Percentiles rank a stretch among this genome's conserved stretches.
These are phyloP conservation scores for Atalantia buxifolia DNA, from an alignment of 345 rosid species.

Conservation along the genomic window DNA sequence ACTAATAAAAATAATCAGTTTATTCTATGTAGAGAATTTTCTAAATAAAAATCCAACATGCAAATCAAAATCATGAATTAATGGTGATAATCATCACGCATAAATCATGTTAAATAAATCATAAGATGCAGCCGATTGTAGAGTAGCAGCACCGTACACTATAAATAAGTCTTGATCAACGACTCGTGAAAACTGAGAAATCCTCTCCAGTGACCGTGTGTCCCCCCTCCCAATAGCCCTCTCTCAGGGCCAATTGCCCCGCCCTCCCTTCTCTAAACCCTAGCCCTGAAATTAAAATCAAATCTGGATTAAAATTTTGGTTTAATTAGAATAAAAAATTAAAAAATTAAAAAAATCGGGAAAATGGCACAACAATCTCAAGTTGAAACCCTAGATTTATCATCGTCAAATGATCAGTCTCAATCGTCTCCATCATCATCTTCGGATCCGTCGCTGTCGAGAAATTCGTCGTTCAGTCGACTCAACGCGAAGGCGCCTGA, in stretches of 20 bases:
- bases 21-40: too few relatives aligned
- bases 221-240: neutral
- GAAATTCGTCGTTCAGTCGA: constrained; percentile 47
- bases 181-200: constrained; percentile 10
- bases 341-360: neutral
- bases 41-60: too few relatives aligned
- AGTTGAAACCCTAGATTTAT: constrained; percentile 38
- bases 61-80: too few relatives aligned
- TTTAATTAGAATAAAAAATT: neutral
- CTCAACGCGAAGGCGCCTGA: constrained; percentile 95
- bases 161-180: constrained; percentile 7
- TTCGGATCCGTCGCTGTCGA: constrained; percentile 31
- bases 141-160: neutral
- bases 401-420: constrained; percentile 1
- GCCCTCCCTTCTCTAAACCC: neutral
- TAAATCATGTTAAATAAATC: too few relatives aligned
- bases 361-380: constrained; percentile 25
- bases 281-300: neutral
- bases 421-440: neutral
- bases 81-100: too few relatives aligned
- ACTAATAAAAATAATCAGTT: too few relatives aligned
- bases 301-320: neutral
- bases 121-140: neutral
- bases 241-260: neutral
- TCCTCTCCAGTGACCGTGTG: constrained; percentile 20